Percentiles rank a stretch among this genome's conserved stretches.
Evolutionary conservation across 371 early-diverging fungal species (phyloP).

Genomic region (Circinella umbellata): DNA sequence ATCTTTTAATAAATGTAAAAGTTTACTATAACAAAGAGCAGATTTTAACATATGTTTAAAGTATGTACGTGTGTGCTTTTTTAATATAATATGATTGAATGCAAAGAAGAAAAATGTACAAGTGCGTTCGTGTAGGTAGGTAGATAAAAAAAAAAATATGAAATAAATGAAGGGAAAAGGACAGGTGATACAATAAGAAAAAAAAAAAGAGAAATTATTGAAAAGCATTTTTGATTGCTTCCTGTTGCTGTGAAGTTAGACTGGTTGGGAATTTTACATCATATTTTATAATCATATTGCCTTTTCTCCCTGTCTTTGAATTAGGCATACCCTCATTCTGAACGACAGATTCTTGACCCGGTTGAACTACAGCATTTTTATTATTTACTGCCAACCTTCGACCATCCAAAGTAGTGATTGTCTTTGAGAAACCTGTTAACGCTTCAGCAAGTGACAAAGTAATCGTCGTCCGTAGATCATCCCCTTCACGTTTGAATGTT

Average conservation of each 20-base stretch:
- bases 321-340: slow-evolving; percentile 94
- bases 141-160: background rate
- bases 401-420: slow-evolving; percentile 81
- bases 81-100: background rate
- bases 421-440: slow-evolving; percentile 78
- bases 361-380: slow-evolving; percentile 64
- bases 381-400: slow-evolving; percentile 71
- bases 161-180: too few relatives aligned
- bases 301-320: slow-evolving; percentile 79
- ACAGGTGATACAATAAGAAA: background rate
- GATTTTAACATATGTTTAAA: background rate
- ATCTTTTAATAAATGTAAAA: background rate
- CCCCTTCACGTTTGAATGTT: slow-evolving; percentile 87
- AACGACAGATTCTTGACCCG: slow-evolving; percentile 79
- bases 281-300: slow-evolving; percentile 83
- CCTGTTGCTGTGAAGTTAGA: slow-evolving; percentile 78
- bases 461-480: slow-evolving; percentile 76
- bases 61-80: background rate
- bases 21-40: slow-evolving; percentile 1
- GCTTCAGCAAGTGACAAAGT: slow-evolving; percentile 82
- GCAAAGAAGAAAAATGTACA: slow-evolving; percentile 6
- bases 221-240: slow-evolving; percentile 46
- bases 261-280: slow-evolving; percentile 81
- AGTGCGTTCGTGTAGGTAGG: background rate
- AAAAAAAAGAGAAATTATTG: background rate